Evolutionary conservation across 192 early-diverging fungal genomes (phyloP), one percentile per base, ranked within the genome.

Genomic region (Phycomyces blakesleeanus): DNA sequence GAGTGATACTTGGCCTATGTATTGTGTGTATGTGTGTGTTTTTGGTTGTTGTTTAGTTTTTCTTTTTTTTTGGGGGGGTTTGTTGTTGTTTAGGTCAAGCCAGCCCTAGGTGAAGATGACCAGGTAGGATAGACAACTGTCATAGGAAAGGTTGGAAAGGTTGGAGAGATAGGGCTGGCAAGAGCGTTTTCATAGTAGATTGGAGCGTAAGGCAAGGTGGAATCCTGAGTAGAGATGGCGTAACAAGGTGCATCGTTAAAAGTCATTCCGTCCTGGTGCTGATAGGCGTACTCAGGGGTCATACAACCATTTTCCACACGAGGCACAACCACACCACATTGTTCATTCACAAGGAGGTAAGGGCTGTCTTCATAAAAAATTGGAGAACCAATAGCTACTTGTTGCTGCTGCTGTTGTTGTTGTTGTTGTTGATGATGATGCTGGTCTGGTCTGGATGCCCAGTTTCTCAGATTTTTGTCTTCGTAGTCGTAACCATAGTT

Each of bases 271-370:
- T 47, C 44, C 3, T 47, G 44, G 3, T 47, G 44, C 18, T 47
- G 44, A 47, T 47, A 47, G 44, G 18, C 18, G 18, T 14, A 47
- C 44, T n/a, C 44, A 47, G 44, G 44, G 18, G 44, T 47, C 44
- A 47, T 34, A 34, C 29, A 47, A 11, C 15, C 15, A n/a, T n/a
- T n/a, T 47, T 14, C 18, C 44, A 47, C 11, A 18, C 44, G 18
- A 47, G 44, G 11, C 3, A 47, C 44, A 2, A 18, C 7, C 3
- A 47, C 44, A 2, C 1, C 7, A 34, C 7, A 47, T 12, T 47
- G 44, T 12, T 47, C 44, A 47, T 47, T 47, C 44, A 47, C 11
- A 47, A 47, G 44, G 44, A 47, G 44, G 44, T 47, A 47, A 47
- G 44, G 44, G 44, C 11, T 47, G 11, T 47, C 44, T 47, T 47